Evolutionary conservation across 1,284 basidiomycete species (phyloP), one percentile per base, ranked within the genome.

Genomic region (Ustilago bromivora): DNA sequence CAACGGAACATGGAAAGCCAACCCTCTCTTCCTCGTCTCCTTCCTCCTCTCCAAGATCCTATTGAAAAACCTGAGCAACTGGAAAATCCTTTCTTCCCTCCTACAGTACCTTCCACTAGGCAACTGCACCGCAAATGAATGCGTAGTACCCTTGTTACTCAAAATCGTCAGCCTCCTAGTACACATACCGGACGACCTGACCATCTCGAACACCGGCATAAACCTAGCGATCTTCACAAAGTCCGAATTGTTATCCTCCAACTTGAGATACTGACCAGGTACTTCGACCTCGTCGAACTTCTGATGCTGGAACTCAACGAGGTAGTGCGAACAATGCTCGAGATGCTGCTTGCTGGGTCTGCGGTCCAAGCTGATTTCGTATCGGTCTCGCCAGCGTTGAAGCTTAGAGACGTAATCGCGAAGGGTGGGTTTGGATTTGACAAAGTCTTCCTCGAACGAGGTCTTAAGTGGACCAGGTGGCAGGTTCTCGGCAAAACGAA

Each of bases 271-370:
- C 87, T 99, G 97, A 10, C 97, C 97, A 23, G 97, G 97, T 63
- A 99, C 92, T 86, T 99, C 97, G 58, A 99, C 94, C 79, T 99
- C 97, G 82, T 99, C 97, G 66, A 98, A 96, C 87, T 96, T 98
- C 84, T 92, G 92, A 87, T 98, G 96, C 82, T 99, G 96, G 89
- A 99, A 99, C 87, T 99, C 96, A 12, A 94, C 94, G 76, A 99
- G 89, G 88, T 95, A 98, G 87, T 97, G 95, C 78, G 94, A 96
- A 55, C 94, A 89, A 68, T 92, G 89, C 79, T 98, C 96, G 60
- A 99, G 88, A n/a, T 94, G 91, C 83, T 96, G 94, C 61, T 92
- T 88, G 56, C 92, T 91, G 41, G 95, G 93, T 47, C 95, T 90
- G 34, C 91, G 89, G 85, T 98, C 95, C 15, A 99, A 89, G 53